phyloP scores from a whole-genome alignment of 306 rosid species.

The Adenanthera pavonina region DNA sequence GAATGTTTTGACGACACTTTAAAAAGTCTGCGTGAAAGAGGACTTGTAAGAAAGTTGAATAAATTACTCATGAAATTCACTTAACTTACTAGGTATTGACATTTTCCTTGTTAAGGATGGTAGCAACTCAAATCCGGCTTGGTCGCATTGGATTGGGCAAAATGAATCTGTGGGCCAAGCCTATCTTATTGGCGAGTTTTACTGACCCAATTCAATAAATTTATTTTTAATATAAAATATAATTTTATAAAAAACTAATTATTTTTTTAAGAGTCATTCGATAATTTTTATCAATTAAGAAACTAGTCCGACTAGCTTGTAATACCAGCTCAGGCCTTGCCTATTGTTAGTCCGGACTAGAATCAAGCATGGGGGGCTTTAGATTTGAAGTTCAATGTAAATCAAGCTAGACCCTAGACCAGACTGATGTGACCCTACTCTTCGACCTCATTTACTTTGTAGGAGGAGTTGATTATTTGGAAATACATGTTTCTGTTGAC shows the following conservation, averaged over 20 bases:
- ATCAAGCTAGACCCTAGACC: too few relatives aligned
- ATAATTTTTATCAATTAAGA: too few relatives aligned
- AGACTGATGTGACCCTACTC: too few relatives aligned
- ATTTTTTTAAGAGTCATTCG: not conserved
- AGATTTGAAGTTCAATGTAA: too few relatives aligned
- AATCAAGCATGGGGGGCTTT: too few relatives aligned
- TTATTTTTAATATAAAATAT: too few relatives aligned
- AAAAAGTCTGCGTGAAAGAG: not conserved
- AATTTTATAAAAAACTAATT: not conserved
- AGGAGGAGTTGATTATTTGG: not conserved
- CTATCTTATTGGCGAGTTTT: not conserved
- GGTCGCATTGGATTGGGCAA: not conserved
- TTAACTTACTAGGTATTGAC: not conserved
- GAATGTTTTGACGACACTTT: not conserved
- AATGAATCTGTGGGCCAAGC: not conserved
- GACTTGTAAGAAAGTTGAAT: not conserved
- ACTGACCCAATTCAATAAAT: not conserved
- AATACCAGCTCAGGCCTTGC: too few relatives aligned
- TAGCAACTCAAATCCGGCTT: not conserved
- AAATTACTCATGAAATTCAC: not conserved
- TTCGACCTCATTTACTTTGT: constrained; percentile 11
- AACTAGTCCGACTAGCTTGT: too few relatives aligned
- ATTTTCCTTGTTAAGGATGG: not conserved
- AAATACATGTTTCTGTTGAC: not conserved
- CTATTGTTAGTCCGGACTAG: too few relatives aligned